These are phyloP conservation scores for Arachis hypogaea DNA, from an alignment of 306 rosid species.

Conservation along the genomic window DNA sequence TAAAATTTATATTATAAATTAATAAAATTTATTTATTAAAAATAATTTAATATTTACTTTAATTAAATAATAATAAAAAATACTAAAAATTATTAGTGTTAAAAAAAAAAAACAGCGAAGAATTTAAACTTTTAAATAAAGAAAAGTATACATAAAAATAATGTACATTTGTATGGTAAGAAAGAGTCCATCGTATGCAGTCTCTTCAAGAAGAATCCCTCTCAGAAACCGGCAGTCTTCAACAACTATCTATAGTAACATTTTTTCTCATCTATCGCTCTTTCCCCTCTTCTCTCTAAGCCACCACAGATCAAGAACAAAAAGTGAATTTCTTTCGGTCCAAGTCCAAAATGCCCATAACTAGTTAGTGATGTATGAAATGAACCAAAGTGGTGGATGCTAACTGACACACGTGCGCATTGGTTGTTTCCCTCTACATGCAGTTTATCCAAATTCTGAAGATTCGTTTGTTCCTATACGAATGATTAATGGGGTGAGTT, in stretches of 20 bases:
- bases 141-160: too few relatives aligned
- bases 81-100: too few relatives aligned
- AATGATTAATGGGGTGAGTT: too few relatives aligned
- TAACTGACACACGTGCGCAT: neutral
- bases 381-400: neutral
- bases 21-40: too few relatives aligned
- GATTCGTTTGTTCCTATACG: neutral
- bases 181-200: too few relatives aligned
- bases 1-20: too few relatives aligned
- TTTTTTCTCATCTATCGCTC: neutral
- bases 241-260: neutral
- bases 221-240: neutral
- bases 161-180: too few relatives aligned
- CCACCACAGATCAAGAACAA: neutral
- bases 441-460: conserved; percentile 3
- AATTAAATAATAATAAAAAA: too few relatives aligned
- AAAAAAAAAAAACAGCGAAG: too few relatives aligned
- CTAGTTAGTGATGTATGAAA: neutral
- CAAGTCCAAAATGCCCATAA: neutral
- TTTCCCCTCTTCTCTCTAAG: neutral
- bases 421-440: neutral
- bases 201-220: neutral
- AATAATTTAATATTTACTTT: too few relatives aligned
- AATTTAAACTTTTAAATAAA: too few relatives aligned
- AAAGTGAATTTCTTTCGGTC: neutral